Conservation (phyloP, 805 yeast species). For the Candida pini region DNA sequence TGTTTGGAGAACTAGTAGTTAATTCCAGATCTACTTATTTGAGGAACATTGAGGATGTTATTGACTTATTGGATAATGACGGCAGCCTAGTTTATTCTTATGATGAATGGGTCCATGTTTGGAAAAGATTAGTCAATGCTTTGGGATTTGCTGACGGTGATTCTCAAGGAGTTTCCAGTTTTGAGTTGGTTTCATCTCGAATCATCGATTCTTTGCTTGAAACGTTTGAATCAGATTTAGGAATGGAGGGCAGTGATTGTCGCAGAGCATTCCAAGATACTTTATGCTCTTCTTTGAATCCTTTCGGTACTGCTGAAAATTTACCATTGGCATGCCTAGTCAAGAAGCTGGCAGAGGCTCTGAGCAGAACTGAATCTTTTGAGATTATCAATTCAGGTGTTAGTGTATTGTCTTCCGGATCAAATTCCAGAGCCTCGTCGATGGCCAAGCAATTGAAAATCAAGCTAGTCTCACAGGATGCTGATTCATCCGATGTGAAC, state of each 20-base stretch:
- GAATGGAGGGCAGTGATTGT: slow-evolving; percentile 29
- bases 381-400: slow-evolving; percentile 50
- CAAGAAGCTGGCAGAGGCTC: slow-evolving; percentile 60
- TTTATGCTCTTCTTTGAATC: slow-evolving; percentile 31
- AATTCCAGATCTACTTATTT: slow-evolving; percentile 25
- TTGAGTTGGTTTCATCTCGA: slow-evolving; percentile 70
- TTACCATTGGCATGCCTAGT: slow-evolving; percentile 43
- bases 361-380: slow-evolving; percentile 70
- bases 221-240: slow-evolving; percentile 28
- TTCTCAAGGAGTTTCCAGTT: slow-evolving; percentile 48
- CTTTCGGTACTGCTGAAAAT: slow-evolving; percentile 25
- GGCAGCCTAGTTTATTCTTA: slow-evolving; percentile 13
- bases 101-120: slow-evolving; percentile 29
- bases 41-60: slow-evolving; percentile 24
- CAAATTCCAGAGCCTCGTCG: slow-evolving; percentile 41
- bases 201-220: slow-evolving; percentile 39
- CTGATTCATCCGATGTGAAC: slow-evolving; percentile 21
- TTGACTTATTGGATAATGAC: slow-evolving; percentile 18
- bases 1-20: slow-evolving; percentile 14
- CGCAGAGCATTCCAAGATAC: slow-evolving; percentile 36
- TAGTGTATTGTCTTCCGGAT: slow-evolving; percentile 7
- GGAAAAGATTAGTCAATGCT: slow-evolving; percentile 34
- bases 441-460: slow-evolving; percentile 70
- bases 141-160: slow-evolving; percentile 24
- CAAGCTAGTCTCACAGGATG: slow-evolving; percentile 40